Base-by-base conservation (phyloP, 2,329 filamentous ascomycete species). In the Calonectria pteridis region DNA sequence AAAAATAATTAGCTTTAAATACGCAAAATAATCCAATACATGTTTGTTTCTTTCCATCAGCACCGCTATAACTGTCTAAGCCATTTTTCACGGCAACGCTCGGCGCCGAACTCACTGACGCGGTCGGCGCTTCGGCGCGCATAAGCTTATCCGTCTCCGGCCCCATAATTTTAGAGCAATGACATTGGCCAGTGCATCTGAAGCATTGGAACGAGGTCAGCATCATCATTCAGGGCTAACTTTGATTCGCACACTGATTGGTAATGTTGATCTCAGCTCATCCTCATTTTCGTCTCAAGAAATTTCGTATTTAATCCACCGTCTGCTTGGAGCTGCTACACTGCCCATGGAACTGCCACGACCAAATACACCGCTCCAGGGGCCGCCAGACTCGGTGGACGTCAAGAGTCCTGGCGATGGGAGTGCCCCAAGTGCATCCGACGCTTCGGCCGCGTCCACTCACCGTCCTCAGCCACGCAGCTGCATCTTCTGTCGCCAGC, bases 121-220 rank as follows among this genome's bases (percentile, higher is more conserved):
- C 14, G 16, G n/a, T 10, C 55, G 55, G n/a, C 26, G 55, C 31
- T 11, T 40, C 55, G 33, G 33, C 40, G 33, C 55, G 55, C 55
- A 59, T 59, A 59, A 59, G 55, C 53, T 59, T 59, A 40, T 37
- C 33, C 55, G 55, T 16, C n/a, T 59, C 55, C 33, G 33, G 35
- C 55, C 33, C 33, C 53, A 58, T 58, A 58, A 23, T 37, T 58
- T 37, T 23, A 3, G 31, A 26, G 20, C 53, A n/a, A 58, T 58
- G 20, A 33, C 16, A 58, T 37, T 58, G 55, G 55, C 23, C 6
- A 18, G n/a, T 23, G 55, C 7, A 28, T 40, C 4, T 16, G 55
- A 6, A 59, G 28, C 13, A 40, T 59, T 3, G n/a, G 13, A 7
- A 23, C 14, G 10, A 4, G 23, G 10, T 26, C 14, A 37, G 20